Evolutionary conservation across 768 basidiomycete species (phyloP).

Genomic region (Leccinum subtestaceum): DNA sequence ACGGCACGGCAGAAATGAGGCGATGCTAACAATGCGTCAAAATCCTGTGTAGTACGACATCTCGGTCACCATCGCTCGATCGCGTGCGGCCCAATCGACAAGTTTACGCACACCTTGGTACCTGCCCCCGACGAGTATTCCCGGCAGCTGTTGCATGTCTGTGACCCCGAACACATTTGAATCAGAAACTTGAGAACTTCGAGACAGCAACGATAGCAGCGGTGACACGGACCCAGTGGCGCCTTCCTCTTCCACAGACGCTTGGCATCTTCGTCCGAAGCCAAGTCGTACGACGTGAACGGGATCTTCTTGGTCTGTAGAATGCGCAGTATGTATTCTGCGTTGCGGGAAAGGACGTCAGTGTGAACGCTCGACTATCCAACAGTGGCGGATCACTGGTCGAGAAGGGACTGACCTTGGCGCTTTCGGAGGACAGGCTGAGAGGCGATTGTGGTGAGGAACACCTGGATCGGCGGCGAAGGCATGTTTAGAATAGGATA

Average conservation of each 20-base stretch:
- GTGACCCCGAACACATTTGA: not conserved
- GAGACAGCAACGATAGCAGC: not conserved
- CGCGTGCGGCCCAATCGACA: not conserved
- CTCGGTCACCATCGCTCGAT: slow-evolving; percentile 7
- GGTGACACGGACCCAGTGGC: slow-evolving; percentile 48
- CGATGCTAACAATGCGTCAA: slow-evolving; percentile 65
- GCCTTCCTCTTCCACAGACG: slow-evolving; percentile 78
- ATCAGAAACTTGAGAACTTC: slow-evolving; percentile 3
- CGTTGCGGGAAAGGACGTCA: not conserved
- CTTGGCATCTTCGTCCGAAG: slow-evolving; percentile 81
- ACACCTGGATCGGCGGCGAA: slow-evolving; percentile 77
- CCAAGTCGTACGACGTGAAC: slow-evolving; percentile 80
- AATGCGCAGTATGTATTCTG: slow-evolving; percentile 80
- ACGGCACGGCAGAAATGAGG: not conserved
- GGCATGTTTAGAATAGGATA: slow-evolving; percentile 47
- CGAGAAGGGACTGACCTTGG: slow-evolving; percentile 53
- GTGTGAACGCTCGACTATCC: not conserved
- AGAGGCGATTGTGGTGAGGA: slow-evolving; percentile 86
- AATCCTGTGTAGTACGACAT: slow-evolving; percentile 44
- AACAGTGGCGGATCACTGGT: not conserved
- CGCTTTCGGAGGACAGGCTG: slow-evolving; percentile 74
- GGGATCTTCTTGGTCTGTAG: slow-evolving; percentile 84
- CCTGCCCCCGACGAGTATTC: slow-evolving; percentile 73
- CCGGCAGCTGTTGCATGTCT: slow-evolving; percentile 86
- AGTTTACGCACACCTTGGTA: slow-evolving; percentile 67